These are phyloP conservation scores for Dothistroma pini DNA, from an alignment of 2,329 filamentous ascomycete genomes.

Conservation along the genomic window DNA sequence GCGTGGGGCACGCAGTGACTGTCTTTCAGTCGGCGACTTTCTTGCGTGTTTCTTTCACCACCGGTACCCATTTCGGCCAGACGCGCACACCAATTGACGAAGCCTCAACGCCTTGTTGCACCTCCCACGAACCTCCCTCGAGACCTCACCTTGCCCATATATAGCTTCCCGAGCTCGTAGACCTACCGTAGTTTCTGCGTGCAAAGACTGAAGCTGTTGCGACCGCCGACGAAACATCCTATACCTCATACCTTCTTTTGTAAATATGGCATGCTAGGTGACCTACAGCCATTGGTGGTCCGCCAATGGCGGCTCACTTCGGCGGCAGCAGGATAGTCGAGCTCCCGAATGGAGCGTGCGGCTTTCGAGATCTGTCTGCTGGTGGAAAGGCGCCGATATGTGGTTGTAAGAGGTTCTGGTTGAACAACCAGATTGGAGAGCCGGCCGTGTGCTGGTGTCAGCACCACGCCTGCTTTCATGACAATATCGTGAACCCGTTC, in stretches of 20 bases:
- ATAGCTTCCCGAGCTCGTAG: slow-evolving; percentile 7
- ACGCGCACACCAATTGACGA: slow-evolving; percentile 14
- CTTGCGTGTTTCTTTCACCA: slow-evolving; percentile 6
- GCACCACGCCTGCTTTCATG: slow-evolving; percentile 57
- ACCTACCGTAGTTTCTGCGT: background rate
- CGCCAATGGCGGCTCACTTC: slow-evolving; percentile 35
- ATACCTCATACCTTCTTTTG: background rate
- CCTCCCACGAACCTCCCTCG: background rate
- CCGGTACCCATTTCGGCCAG: background rate
- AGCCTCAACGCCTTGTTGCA: slow-evolving; percentile 7
- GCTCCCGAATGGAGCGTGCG: slow-evolving; percentile 52
- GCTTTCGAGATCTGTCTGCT: slow-evolving; percentile 47
- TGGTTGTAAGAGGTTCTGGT: slow-evolving; percentile 54
- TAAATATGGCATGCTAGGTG: slow-evolving; percentile 30
- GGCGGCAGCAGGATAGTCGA: slow-evolving; percentile 21
- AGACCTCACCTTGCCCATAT: slow-evolving; percentile 4
- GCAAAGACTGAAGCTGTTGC: slow-evolving; percentile 6
- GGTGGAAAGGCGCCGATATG: slow-evolving; percentile 45
- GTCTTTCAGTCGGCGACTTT: slow-evolving; percentile 9
- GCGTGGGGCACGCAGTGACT: slow-evolving; percentile 14
- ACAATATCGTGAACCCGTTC: slow-evolving; percentile 13
- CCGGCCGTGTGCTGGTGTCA: slow-evolving; percentile 51
- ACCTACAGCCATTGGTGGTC: slow-evolving; percentile 30
- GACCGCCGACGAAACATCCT: slow-evolving; percentile 9
- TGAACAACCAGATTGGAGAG: slow-evolving; percentile 29